These are phyloP conservation scores for Meyerozyma elateridarum DNA, from an alignment of 1,139 yeast genomes.

Conservation along the genomic window DNA sequence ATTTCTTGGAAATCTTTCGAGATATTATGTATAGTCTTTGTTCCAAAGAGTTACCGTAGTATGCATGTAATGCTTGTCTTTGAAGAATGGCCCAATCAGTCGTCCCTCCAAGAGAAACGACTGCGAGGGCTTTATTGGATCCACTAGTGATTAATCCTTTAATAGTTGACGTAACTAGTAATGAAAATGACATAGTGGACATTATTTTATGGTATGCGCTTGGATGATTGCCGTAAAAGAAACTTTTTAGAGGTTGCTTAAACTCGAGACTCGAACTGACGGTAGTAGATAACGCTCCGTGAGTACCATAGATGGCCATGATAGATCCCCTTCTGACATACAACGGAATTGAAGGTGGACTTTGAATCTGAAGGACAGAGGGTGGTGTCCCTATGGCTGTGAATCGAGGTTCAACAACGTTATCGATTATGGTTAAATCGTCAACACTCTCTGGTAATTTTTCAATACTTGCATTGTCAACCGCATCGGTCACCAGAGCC, in stretches of 20 bases:
- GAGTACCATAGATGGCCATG: slow-evolving; percentile 41
- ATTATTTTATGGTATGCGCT: slow-evolving; percentile 42
- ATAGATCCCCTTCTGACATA: slow-evolving; percentile 44
- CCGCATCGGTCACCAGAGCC: too few relatives aligned
- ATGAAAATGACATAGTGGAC: slow-evolving; percentile 44
- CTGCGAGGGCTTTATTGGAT: slow-evolving; percentile 33
- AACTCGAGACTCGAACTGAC: slow-evolving; percentile 28
- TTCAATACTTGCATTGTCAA: too few relatives aligned
- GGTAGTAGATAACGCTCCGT: slow-evolving; percentile 14
- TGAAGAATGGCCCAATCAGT: slow-evolving; percentile 59
- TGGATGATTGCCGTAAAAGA: slow-evolving; percentile 38
- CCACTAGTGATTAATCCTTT: slow-evolving; percentile 13
- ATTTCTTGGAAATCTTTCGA: slow-evolving; percentile 27
- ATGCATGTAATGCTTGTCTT: slow-evolving; percentile 43
- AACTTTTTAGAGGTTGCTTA: slow-evolving; percentile 32
- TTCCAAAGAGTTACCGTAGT: slow-evolving; percentile 46
- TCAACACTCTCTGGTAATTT: too few relatives aligned
- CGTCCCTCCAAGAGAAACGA: slow-evolving; percentile 49
- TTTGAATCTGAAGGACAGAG: slow-evolving; percentile 37
- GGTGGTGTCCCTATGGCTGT: slow-evolving; percentile 42
- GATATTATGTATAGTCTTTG: slow-evolving; percentile 39
- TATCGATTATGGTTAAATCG: not conserved
- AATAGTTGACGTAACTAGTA: slow-evolving; percentile 31
- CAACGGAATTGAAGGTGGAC: slow-evolving; percentile 58
- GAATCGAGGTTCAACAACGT: slow-evolving; percentile 15